Base-by-base conservation (phyloP, 192 early-diverging fungal species). In the Backusella sp. region DNA sequence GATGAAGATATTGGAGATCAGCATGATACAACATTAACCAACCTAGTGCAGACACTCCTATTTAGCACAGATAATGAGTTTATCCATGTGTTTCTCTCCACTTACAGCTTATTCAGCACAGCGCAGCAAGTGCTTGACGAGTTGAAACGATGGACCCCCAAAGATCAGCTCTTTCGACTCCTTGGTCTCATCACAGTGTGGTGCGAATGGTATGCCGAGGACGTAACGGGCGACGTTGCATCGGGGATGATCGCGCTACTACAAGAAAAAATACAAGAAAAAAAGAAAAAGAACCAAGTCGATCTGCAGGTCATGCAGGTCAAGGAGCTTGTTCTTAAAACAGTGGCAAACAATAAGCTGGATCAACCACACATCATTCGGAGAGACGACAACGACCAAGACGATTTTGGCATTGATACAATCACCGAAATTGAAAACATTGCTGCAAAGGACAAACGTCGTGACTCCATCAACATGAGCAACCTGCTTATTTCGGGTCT, bases 401-500 rank as follows among this genome's bases (percentile, higher is more conserved):
- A 62, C 3, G 32, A 32, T 11, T 12, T 39, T 44, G 23, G 46
- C 6, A 49, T 49, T 49, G 46, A 49, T 49, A 49, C 46, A 49
- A 49, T 6, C 12, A 6, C 23, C 5, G 35, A 66, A 4, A 74
- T 88, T 28, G 86, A 88, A 70, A 62, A 62, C 56, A 62, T 62
- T 62, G 56, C 56, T 62, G 23, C 56, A 62, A 62, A 62, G 9
- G 56, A 62, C 26, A 62, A 4, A 62, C 56, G 56, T 4, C 56
- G 56, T 28, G 56, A 62, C n/a, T 62, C 56, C 1, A 62, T 62
- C 26, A 62, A 62, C 26, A 75, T 88, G n/a, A 80, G 83, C 7
- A 83, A 86, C 73, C 62, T 88, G 0, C 49, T 87, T 34, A 83
- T 86, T 32, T 90, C 87, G 0, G 92, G 92, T 1, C 77, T 93